A percentile compares a stretch with the other conserved stretches of the same genome.
Evolutionary conservation across 192 early-diverging fungal species (phyloP).

Genomic region (Gaertneriomyces sp.): DNA sequence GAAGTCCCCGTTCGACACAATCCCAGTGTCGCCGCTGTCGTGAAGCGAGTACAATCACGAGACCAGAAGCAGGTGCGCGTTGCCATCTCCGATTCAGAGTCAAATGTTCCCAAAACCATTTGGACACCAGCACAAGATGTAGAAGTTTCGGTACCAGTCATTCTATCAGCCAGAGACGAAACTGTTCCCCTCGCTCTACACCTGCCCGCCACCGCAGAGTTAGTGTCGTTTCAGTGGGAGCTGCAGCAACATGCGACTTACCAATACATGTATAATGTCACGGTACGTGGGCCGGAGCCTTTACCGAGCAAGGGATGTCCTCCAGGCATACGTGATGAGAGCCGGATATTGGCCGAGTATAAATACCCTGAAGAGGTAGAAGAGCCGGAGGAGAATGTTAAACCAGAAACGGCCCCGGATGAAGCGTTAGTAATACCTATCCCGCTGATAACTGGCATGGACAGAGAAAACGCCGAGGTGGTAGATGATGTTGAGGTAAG

Average conservation of each 20-base stretch:
- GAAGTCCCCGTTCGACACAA: constrained; percentile 18
- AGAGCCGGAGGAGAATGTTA: too few species aligned
- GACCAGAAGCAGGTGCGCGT: constrained; percentile 7
- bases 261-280: neutral
- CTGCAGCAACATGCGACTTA: constrained; percentile 14
- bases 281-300: too few species aligned
- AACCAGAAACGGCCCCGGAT: too few species aligned
- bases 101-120: constrained; percentile 2
- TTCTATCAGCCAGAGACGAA: neutral
- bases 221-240: constrained; percentile 6
- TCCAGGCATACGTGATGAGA: too few species aligned
- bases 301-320: too few species aligned
- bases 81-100: neutral
- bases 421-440: too few species aligned
- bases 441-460: too few species aligned
- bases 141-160: constrained; percentile 9
- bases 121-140: constrained; percentile 13
- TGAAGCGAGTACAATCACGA: neutral
- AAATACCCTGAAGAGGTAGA: too few species aligned
- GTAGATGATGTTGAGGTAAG: too few species aligned
- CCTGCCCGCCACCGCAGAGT: neutral
- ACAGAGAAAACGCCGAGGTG: too few species aligned
- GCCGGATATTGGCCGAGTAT: too few species aligned
- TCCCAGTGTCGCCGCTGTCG: constrained; percentile 8
- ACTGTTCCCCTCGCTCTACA: constrained; percentile 11